Base-by-base conservation (phyloP, 495 filamentous ascomycete genomes). In the Aeminium ludgeri region DNA sequence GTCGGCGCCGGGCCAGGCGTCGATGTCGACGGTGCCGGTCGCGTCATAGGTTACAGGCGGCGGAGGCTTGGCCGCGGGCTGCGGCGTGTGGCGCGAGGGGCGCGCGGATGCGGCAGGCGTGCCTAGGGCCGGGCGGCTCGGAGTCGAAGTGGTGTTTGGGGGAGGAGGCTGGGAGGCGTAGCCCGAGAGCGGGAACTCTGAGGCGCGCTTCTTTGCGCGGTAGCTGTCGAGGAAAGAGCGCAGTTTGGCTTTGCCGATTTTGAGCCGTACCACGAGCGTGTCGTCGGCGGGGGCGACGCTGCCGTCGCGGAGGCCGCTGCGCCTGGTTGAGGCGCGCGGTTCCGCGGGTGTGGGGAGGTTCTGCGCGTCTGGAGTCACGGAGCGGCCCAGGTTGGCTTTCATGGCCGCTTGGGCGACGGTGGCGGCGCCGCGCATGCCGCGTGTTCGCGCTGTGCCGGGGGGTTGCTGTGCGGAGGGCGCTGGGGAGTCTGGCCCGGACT, bases 401-500 rank as follows among this genome's bases (percentile, higher is more conserved):
- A 79, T 66, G 10, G 74, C 74, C 10, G 72, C 72, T 52, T 85
- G 79, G 19, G 86, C 86, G 16, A 81, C 85, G 30, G 68, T 79
- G 41, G 82, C 86, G 15, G 82, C 85, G 23, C 78, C 84, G 43
- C 78, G 74, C 74, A 94, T 85, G 15, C 78, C 78, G 58, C 86
- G 67, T n/a, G 82, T 91, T 45, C 86, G 73, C 23, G 83, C 76
- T 11, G 84, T 91, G 17, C 83, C 84, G n/a, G 28, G 28, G 17
- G 30, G 13, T 7, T 10, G 10, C 6, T 7, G 32, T 44, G 77
- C 43, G 42, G 41, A 59, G 8, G 57, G 54, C 11, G 83, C 85
- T 10, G 87, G 86, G 13, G 86, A 93, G 37, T 86, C 85, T 12
- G 83, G 78, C 10, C 72, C 74, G 2, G 86, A 91, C 35, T 89